Evolutionary conservation across 495 filamentous ascomycete species (phyloP).

Genomic region (Penicillium salamii): DNA sequence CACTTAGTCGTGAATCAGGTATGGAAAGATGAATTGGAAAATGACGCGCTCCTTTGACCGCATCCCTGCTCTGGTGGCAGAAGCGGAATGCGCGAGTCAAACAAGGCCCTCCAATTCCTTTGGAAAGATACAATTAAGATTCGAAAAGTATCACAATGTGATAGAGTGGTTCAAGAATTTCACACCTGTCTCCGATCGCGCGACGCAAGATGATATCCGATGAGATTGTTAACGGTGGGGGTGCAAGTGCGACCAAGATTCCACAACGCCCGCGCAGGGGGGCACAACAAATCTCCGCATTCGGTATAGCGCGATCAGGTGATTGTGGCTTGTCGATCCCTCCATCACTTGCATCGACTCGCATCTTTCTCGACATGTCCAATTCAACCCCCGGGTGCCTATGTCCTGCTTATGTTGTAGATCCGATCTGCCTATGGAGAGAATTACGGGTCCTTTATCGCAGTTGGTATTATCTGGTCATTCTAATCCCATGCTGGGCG

Average conservation of each 20-base stretch:
- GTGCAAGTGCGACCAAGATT: conserved; percentile 29
- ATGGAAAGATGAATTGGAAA: conserved; percentile 29
- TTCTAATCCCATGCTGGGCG: neutral
- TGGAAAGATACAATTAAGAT: neutral
- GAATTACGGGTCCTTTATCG: too few relatives aligned
- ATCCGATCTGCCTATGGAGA: too few relatives aligned
- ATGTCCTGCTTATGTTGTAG: neutral
- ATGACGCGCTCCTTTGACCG: conserved; percentile 32
- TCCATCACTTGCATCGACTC: conserved; percentile 11
- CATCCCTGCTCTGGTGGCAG: conserved; percentile 42
- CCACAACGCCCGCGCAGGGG: conserved; percentile 17
- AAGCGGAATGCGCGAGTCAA: conserved; percentile 23
- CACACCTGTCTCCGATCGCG: neutral
- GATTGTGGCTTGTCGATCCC: conserved; percentile 21
- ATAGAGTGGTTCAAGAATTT: too few relatives aligned
- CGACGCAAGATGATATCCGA: conserved; percentile 1
- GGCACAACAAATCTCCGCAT: conserved; percentile 48
- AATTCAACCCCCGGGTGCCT: too few relatives aligned
- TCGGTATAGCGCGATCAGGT: conserved; percentile 33
- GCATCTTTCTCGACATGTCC: neutral
- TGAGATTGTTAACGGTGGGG: conserved; percentile 29
- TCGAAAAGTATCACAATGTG: too few relatives aligned
- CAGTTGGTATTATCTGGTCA: too few relatives aligned
- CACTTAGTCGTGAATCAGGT: conserved; percentile 27
- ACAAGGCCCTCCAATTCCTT: conserved; percentile 4